phyloP scores from a whole-genome alignment of 495 filamentous ascomycete genomes.

The Aspergillus baeticus region DNA sequence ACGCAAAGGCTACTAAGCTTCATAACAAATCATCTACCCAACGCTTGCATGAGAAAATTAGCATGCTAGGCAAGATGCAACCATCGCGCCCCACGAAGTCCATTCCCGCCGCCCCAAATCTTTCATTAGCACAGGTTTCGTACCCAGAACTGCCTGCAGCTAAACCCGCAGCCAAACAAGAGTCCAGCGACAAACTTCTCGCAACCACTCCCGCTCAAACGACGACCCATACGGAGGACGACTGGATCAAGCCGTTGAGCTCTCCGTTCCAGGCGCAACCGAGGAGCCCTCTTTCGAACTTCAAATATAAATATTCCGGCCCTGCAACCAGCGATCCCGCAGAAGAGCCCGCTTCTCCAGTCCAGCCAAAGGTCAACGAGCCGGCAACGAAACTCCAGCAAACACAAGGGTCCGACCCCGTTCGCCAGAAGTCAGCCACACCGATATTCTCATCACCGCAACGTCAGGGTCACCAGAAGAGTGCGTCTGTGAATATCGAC shows the following conservation, averaged over 20 bases:
- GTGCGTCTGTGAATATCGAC: conserved; percentile 58
- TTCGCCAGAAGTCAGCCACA: conserved; percentile 45
- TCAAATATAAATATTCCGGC: conserved; percentile 29
- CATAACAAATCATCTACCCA: conserved; percentile 93
- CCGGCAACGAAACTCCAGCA: conserved; percentile 1
- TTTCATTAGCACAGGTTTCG: conserved; percentile 36
- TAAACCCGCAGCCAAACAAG: conserved; percentile 36
- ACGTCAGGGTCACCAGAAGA: conserved; percentile 56
- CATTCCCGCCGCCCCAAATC: conserved; percentile 50
- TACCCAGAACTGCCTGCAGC: conserved; percentile 56
- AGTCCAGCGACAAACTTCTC: conserved; percentile 27
- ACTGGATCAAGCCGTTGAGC: conserved; percentile 75
- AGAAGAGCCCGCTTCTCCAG: conserved; percentile 14
- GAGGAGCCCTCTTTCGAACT: conserved; percentile 61
- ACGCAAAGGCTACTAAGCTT: conserved; percentile 43
- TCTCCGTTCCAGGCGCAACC: conserved; percentile 47
- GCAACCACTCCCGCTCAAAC: conserved; percentile 24
- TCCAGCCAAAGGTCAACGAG: neutral
- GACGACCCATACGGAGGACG: conserved; percentile 65
- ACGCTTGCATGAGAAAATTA: conserved; percentile 86
- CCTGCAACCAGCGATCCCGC: conserved; percentile 9
- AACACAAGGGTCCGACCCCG: conserved; percentile 21
- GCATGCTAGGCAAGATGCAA: conserved; percentile 82
- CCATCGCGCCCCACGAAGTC: conserved; percentile 69
- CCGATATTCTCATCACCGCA: conserved; percentile 47